Percentiles rank a stretch among this genome's conserved stretches.
phyloP scores from a whole-genome alignment of 1,284 basidiomycete genomes.

The Cryptococcus neoformans region DNA sequence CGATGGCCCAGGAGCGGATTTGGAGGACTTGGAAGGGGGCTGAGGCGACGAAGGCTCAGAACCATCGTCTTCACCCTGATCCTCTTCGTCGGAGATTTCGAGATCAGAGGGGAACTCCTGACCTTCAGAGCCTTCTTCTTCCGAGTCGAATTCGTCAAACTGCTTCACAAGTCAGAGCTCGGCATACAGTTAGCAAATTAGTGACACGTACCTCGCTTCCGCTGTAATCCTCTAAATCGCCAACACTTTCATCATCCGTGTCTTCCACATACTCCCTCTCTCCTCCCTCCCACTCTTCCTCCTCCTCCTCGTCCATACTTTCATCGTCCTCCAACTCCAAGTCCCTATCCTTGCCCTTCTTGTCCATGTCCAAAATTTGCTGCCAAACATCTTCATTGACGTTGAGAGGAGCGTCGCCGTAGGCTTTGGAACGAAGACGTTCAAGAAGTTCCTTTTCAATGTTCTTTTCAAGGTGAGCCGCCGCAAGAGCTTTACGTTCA shows the following conservation, averaged over 20 bases:
- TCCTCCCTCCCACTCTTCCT: slow-evolving; percentile 52
- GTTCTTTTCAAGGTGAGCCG: slow-evolving; percentile 87
- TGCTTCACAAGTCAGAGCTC: slow-evolving; percentile 7
- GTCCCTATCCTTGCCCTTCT: slow-evolving; percentile 54
- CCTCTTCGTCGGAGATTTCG: slow-evolving; percentile 50
- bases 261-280: slow-evolving; percentile 75
- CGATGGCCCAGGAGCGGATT: slow-evolving; percentile 13
- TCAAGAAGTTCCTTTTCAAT: slow-evolving; percentile 97
- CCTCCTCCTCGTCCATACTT: slow-evolving; percentile 58
- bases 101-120: slow-evolving; percentile 47
- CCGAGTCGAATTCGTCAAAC: slow-evolving; percentile 47
- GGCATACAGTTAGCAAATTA: background rate
- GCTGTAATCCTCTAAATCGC: slow-evolving; percentile 60
- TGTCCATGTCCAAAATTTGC: slow-evolving; percentile 76
- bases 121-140: slow-evolving; percentile 40
- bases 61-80: slow-evolving; percentile 36
- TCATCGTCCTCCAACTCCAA: slow-evolving; percentile 56
- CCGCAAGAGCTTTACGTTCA: slow-evolving; percentile 92
- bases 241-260: slow-evolving; percentile 54
- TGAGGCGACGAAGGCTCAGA: slow-evolving; percentile 49
- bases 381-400: slow-evolving; percentile 98
- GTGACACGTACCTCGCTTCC: slow-evolving; percentile 41
- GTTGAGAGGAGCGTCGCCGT: slow-evolving; percentile 96
- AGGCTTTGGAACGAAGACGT: slow-evolving; percentile 91
- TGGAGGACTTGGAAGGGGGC: slow-evolving; percentile 9